Conservation (phyloP, 768 basidiomycete species). For the Gloeopeniophorella convolvens region DNA sequence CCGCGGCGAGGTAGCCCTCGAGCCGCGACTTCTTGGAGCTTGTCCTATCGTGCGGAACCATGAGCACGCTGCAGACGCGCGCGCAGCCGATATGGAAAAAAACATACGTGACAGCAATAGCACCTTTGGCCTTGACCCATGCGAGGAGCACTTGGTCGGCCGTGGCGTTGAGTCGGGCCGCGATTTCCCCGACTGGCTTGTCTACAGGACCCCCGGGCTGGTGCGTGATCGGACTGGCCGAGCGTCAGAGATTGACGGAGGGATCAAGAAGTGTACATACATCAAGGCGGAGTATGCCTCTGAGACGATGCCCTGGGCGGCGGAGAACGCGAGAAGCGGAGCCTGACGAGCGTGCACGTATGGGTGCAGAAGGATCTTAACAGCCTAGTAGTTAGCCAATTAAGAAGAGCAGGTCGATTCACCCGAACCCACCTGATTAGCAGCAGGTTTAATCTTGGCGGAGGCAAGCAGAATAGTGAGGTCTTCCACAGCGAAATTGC, state of each 20-base stretch:
- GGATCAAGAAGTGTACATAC: constrained; percentile 30
- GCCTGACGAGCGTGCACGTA: constrained; percentile 54
- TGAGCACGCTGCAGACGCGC: too few relatives aligned
- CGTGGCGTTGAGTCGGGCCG: constrained; percentile 42
- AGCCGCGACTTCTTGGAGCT: constrained; percentile 62
- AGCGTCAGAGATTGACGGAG: neutral
- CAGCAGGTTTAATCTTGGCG: constrained; percentile 56
- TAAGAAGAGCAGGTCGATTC: neutral
- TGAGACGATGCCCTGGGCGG: constrained; percentile 52
- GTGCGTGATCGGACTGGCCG: constrained; percentile 50
- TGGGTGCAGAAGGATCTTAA: constrained; percentile 66
- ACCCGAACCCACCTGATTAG: constrained; percentile 50
- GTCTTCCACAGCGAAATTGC: constrained; percentile 56
- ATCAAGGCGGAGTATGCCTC: constrained; percentile 68
- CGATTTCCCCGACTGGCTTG: constrained; percentile 47
- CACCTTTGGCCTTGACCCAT: constrained; percentile 66
- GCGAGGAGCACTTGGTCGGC: constrained; percentile 66
- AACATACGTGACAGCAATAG: constrained; percentile 54
- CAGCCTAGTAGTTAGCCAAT: neutral
- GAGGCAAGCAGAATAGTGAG: constrained; percentile 48
- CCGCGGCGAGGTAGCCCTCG: constrained; percentile 60
- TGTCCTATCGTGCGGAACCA: too few relatives aligned
- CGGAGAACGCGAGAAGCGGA: constrained; percentile 51
- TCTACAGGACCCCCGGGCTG: constrained; percentile 60
- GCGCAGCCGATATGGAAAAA: neutral